Evolutionary conservation across 2,329 filamentous ascomycete genomes (phyloP).

Genomic region (Pyrenophora seminiperda): DNA sequence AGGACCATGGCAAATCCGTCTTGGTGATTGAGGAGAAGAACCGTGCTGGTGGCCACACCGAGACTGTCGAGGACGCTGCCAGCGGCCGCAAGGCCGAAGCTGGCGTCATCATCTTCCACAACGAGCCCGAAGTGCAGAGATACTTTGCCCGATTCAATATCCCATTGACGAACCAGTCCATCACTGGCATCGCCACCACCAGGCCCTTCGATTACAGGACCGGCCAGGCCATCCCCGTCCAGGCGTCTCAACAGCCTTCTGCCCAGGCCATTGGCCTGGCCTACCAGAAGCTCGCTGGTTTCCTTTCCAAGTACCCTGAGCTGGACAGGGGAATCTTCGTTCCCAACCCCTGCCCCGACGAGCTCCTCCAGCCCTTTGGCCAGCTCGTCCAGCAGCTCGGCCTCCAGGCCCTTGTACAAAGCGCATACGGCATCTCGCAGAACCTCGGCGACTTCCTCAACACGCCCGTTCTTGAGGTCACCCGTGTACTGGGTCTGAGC

Average conservation of each 20-base stretch:
- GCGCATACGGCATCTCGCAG: neutral
- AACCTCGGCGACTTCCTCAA: slow-evolving; percentile 48
- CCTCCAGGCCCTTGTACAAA: slow-evolving; percentile 44
- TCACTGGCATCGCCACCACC: neutral
- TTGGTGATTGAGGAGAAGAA: slow-evolving; percentile 49
- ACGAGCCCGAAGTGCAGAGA: slow-evolving; percentile 47
- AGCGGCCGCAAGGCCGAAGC: slow-evolving; percentile 41
- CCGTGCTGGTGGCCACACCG: slow-evolving; percentile 55
- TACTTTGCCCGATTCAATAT: slow-evolving; percentile 27
- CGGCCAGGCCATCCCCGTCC: slow-evolving; percentile 17
- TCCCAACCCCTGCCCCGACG: slow-evolving; percentile 52
- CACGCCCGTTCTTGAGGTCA: slow-evolving; percentile 47
- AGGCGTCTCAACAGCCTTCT: slow-evolving; percentile 1
- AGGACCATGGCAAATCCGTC: slow-evolving; percentile 46
- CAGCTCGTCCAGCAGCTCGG: slow-evolving; percentile 57
- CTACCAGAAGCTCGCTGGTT: slow-evolving; percentile 28
- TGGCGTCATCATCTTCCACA: slow-evolving; percentile 47
- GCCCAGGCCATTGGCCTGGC: slow-evolving; percentile 9
- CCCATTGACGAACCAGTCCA: neutral
- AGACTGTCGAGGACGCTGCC: slow-evolving; percentile 52
- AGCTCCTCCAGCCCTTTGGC: slow-evolving; percentile 55
- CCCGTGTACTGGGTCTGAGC: slow-evolving; percentile 9
- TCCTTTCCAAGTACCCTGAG: slow-evolving; percentile 28
- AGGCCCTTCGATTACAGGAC: slow-evolving; percentile 39
- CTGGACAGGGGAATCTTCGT: slow-evolving; percentile 51